These are phyloP conservation scores for Coprinellus micaceus DNA, from an alignment of 768 basidiomycete genomes.

Conservation along the genomic window DNA sequence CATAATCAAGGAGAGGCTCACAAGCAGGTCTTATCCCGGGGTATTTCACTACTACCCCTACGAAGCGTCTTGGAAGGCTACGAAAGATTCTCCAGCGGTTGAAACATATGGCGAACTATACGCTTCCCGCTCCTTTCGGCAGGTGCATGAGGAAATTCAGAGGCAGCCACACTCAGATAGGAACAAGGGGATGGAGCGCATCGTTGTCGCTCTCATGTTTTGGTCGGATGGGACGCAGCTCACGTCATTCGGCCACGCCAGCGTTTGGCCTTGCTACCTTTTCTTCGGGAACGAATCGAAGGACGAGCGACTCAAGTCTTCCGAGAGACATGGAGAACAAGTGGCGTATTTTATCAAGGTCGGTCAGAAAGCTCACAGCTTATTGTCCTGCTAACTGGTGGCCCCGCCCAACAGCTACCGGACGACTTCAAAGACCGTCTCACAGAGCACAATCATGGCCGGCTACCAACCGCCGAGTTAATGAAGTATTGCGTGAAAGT, in stretches of 20 bases:
- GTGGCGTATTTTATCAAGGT: constrained; percentile 16
- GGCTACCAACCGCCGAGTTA: not conserved
- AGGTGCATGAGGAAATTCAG: constrained; percentile 12
- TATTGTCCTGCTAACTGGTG: not conserved
- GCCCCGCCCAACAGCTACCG: not conserved
- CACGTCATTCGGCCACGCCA: constrained; percentile 14
- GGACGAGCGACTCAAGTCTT: constrained; percentile 12
- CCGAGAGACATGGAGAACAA: constrained; percentile 12
- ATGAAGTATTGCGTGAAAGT: not conserved
- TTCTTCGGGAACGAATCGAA: constrained; percentile 20
- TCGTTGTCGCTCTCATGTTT: constrained; percentile 25
- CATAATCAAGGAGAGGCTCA: not conserved
- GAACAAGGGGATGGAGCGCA: constrained; percentile 12
- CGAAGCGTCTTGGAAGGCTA: not conserved
- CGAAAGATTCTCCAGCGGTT: not conserved
- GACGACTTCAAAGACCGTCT: not conserved
- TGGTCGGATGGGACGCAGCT: constrained; percentile 19
- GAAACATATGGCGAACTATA: constrained; percentile 19
- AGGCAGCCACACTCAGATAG: not conserved
- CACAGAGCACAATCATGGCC: not conserved
- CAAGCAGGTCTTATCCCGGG: not conserved
- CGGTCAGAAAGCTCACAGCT: not conserved
- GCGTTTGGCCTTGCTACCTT: constrained; percentile 18
- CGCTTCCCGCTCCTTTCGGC: constrained; percentile 4
- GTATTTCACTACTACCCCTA: not conserved